These are phyloP conservation scores for Kodamaea arcana DNA, from an alignment of 1,139 yeast genomes.

Conservation along the genomic window DNA sequence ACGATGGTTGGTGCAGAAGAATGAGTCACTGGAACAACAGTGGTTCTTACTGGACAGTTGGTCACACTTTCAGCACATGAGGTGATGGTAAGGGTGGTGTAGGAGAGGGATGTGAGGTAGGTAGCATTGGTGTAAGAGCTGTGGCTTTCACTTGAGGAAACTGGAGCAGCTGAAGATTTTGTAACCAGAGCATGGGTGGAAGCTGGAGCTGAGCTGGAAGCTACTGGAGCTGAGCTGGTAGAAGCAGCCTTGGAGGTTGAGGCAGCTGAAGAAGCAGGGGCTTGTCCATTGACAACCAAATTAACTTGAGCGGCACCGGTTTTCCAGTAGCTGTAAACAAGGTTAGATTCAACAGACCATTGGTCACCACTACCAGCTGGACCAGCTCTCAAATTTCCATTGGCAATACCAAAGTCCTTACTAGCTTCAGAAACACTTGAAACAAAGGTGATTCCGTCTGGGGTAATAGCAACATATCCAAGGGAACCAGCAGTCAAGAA, in stretches of 20 bases:
- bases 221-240: background rate
- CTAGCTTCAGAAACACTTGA: conserved; percentile 17
- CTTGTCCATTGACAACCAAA: conserved; percentile 5
- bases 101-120: conserved; percentile 6
- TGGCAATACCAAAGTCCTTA: conserved; percentile 25
- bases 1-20: conserved; percentile 4
- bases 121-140: conserved; percentile 2
- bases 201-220: conserved; percentile 6
- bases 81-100: conserved; percentile 13
- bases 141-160: no score
- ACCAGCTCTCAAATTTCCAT: conserved; percentile 23
- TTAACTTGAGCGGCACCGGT: conserved; percentile 1
- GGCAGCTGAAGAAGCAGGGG: conserved; percentile 7
- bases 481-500: conserved; percentile 19
- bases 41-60: conserved; percentile 14
- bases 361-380: conserved; percentile 13
- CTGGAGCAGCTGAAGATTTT: conserved; percentile 11
- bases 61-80: conserved; percentile 13
- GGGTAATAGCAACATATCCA: conserved; percentile 15
- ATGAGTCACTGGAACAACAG: conserved; percentile 7
- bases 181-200: conserved; percentile 7
- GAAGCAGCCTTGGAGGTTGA: conserved; percentile 8
- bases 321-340: conserved; percentile 5
- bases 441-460: conserved; percentile 12
- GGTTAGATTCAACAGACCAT: conserved; percentile 7